Conservation (phyloP, 2,329 filamentous ascomycete genomes). For the Aspergillus clavatus region DNA sequence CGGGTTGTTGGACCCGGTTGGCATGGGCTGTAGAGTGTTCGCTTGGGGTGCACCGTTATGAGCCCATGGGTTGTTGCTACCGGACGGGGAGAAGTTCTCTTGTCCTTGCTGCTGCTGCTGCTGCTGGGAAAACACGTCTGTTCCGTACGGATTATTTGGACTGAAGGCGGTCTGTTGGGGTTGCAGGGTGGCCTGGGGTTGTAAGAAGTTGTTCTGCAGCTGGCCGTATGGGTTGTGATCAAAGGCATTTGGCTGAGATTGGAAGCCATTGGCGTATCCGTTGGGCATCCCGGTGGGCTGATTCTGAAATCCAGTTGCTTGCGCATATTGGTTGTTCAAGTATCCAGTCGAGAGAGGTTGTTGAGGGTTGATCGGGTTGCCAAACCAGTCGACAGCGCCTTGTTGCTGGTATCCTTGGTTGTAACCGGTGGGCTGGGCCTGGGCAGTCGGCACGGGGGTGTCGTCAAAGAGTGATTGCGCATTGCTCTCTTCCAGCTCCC, state of each 20-base stretch:
- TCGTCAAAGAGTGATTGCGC: slow-evolving; percentile 86
- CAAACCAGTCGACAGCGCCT: slow-evolving; percentile 92
- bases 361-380: slow-evolving; percentile 83
- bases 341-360: slow-evolving; percentile 64
- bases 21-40: slow-evolving; percentile 69
- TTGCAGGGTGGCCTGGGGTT: slow-evolving; percentile 50
- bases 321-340: slow-evolving; percentile 64
- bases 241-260: slow-evolving; percentile 63
- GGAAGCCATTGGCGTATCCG: slow-evolving; percentile 66
- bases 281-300: slow-evolving; percentile 64
- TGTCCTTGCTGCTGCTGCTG: slow-evolving; percentile 46
- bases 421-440: slow-evolving; percentile 78
- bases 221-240: slow-evolving; percentile 52
- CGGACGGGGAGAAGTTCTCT: slow-evolving; percentile 63
- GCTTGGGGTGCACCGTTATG: slow-evolving; percentile 54
- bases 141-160: slow-evolving; percentile 53
- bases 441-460: slow-evolving; percentile 55
- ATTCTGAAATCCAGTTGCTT: slow-evolving; percentile 66
- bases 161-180: slow-evolving; percentile 58
- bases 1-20: slow-evolving; percentile 96
- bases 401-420: slow-evolving; percentile 98
- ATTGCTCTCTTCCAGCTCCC: slow-evolving; percentile 82
- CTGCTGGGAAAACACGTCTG: slow-evolving; percentile 47
- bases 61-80: slow-evolving; percentile 94
- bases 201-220: slow-evolving; percentile 41